Conservation (phyloP, 768 basidiomycete species). For the Phallus indusiatus region DNA sequence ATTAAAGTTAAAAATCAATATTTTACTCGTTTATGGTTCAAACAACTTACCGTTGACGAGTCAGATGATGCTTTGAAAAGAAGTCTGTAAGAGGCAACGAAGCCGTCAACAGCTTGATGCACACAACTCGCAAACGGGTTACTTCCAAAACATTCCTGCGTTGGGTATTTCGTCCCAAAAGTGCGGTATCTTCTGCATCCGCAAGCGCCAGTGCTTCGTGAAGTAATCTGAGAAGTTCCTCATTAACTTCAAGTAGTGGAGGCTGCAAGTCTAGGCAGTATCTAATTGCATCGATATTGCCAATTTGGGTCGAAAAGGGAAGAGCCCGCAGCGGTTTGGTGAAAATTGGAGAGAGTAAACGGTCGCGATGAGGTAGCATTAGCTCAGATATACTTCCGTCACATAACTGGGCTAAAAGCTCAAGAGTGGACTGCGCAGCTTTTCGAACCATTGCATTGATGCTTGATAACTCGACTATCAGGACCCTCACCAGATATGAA, state of each 20-base stretch:
- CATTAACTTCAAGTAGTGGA: slow-evolving; percentile 83
- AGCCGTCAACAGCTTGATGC: slow-evolving; percentile 86
- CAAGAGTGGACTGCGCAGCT: slow-evolving; percentile 74
- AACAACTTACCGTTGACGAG: slow-evolving; percentile 64
- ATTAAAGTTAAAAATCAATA: slow-evolving; percentile 6
- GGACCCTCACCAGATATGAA: slow-evolving; percentile 65
- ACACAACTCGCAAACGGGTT: slow-evolving; percentile 84
- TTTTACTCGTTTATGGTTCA: neutral
- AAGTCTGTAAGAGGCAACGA: slow-evolving; percentile 94
- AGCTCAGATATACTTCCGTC: slow-evolving; percentile 66
- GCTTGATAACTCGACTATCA: slow-evolving; percentile 83
- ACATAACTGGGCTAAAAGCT: slow-evolving; percentile 64
- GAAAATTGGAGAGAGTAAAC: slow-evolving; percentile 82
- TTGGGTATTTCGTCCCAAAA: slow-evolving; percentile 63
- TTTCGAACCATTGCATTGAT: slow-evolving; percentile 78
- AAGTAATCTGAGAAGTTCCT: slow-evolving; percentile 82
- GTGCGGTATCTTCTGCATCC: slow-evolving; percentile 85
- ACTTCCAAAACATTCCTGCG: slow-evolving; percentile 77
- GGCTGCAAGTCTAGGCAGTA: slow-evolving; percentile 88
- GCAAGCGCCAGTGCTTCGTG: slow-evolving; percentile 93
- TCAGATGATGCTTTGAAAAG: slow-evolving; percentile 74
- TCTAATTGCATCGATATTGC: slow-evolving; percentile 94
- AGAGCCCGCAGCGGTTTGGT: slow-evolving; percentile 94
- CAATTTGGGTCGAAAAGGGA: slow-evolving; percentile 91
- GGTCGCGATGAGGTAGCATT: slow-evolving; percentile 76